Base-by-base conservation (phyloP, 768 basidiomycete genomes). In the Tricholoma matsutake region DNA sequence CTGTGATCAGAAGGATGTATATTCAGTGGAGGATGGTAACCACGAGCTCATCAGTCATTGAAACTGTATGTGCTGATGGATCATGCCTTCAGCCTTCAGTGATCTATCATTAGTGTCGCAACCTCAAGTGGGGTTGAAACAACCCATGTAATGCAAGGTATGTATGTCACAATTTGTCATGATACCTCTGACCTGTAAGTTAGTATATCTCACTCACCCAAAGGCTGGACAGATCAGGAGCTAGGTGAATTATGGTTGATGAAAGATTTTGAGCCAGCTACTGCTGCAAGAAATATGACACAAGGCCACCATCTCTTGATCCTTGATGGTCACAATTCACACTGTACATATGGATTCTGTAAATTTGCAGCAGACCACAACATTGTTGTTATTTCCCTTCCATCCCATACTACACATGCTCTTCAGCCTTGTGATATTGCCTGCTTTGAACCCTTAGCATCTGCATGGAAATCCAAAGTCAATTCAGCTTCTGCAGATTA, bases 281-380 rank as follows among this genome's bases (percentile, higher is more conserved):
- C n/a, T n/a, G n/a, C n/a, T n/a, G n/a, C n/a, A n/a, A n/a, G n/a
- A n/a, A n/a, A n/a, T n/a, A n/a, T n/a, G n/a, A n/a, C n/a, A n/a
- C n/a, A n/a, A n/a, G n/a, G 65, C 0, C 73, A 69, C 16, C 68
- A 63, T 0, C 65, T 77, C 7, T 65, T 78, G 3, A 75, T 78
- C 29, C 63, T 78, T 3, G 77, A 79, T 65, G 75, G 78, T 1
- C 78, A 79, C 63, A 73, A 72, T 25, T 73, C 72, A 1, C 76
- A 78, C 64, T 67, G 64, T 59, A 45, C 43, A 45, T 45, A 45
- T 20, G 18, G 7, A 6, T 45, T 18, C 18, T 45, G 68, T 57
- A 37, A 61, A 5, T 75, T 67, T 63, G 71, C 72, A 1, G 58
- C 63, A 14, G 22, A 64, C 4, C 58, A 74, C 41, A 49, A 64